These are phyloP conservation scores for Leucoagaricus sp. DNA, from an alignment of 1,284 basidiomycete genomes.

Conservation along the genomic window DNA sequence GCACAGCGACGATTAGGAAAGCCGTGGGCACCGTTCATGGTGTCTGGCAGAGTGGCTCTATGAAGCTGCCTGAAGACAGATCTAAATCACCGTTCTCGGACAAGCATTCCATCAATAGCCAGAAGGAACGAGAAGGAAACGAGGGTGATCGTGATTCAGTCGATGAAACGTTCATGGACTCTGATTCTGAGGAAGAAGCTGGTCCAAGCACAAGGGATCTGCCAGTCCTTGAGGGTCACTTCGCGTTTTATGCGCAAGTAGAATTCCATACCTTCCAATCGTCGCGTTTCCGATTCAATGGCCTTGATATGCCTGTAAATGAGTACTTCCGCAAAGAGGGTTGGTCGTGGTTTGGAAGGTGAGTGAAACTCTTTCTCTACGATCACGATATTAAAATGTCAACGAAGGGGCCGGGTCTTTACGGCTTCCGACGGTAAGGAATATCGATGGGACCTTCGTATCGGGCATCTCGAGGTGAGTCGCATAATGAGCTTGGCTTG, in stretches of 20 bases:
- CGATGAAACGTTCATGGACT: not conserved
- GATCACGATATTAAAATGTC: not conserved
- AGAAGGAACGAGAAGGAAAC: not conserved
- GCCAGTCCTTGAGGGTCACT: constrained; percentile 7
- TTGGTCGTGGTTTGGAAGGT: constrained; percentile 11
- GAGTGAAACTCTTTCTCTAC: not conserved
- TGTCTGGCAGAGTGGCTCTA: constrained; percentile 4
- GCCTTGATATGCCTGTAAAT: constrained; percentile 3
- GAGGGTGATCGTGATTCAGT: not conserved
- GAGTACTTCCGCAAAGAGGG: constrained; percentile 15
- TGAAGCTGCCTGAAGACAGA: constrained; percentile 2
- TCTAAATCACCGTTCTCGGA: constrained; percentile 8
- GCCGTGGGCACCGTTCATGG: not conserved
- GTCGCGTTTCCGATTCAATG: constrained; percentile 5
- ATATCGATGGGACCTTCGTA: constrained; percentile 22
- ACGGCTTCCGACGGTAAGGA: constrained; percentile 22
- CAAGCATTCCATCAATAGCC: not conserved
- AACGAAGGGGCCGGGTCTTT: constrained; percentile 17
- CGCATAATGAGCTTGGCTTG: not conserved
- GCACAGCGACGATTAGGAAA: constrained; percentile 8
- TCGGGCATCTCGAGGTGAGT: constrained; percentile 16
- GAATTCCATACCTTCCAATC: constrained; percentile 5
- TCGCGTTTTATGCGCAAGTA: constrained; percentile 14
- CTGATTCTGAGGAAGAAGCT: not conserved
- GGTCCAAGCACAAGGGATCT: not conserved